phyloP scores from a whole-genome alignment of 2,329 filamentous ascomycete genomes.

The Clonostachys rosea region DNA sequence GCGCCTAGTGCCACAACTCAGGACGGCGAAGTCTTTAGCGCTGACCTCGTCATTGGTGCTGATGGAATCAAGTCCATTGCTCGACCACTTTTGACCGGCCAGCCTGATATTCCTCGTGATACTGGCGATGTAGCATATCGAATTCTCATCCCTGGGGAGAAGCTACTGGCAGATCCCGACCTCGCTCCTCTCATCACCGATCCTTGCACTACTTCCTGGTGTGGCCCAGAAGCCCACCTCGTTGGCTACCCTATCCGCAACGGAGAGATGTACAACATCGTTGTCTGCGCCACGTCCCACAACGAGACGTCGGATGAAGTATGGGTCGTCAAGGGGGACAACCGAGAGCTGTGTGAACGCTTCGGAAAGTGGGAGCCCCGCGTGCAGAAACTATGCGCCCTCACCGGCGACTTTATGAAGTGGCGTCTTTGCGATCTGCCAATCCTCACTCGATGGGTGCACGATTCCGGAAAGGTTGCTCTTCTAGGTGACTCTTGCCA shows the following conservation, averaged over 20 bases:
- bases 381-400: constrained; percentile 22
- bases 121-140: constrained; percentile 65
- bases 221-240: constrained; percentile 56
- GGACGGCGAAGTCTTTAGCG: constrained; percentile 19
- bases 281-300: constrained; percentile 40
- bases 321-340: constrained; percentile 46
- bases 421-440: constrained; percentile 48
- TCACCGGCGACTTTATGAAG: constrained; percentile 33
- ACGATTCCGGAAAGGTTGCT: constrained; percentile 3
- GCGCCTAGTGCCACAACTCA: constrained; percentile 30
- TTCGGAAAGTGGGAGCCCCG: constrained; percentile 27
- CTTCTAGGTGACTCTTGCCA: constrained; percentile 57
- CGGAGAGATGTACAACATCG: constrained; percentile 60
- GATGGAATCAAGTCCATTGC: constrained; percentile 62
- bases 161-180: constrained; percentile 40
- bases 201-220: constrained; percentile 55
- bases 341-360: constrained; percentile 55
- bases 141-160: constrained; percentile 47
- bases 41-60: constrained; percentile 56
- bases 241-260: constrained; percentile 58
- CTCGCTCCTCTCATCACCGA: constrained; percentile 47
- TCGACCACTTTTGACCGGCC: constrained; percentile 40
- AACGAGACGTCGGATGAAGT: constrained; percentile 3
- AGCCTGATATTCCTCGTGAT: constrained; percentile 41
- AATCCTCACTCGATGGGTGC: constrained; percentile 34